Percentiles rank a stretch among this genome's conserved stretches.
Evolutionary conservation across 2,329 filamentous ascomycete genomes (phyloP).

Genomic region (Parastagonospora avenae): DNA sequence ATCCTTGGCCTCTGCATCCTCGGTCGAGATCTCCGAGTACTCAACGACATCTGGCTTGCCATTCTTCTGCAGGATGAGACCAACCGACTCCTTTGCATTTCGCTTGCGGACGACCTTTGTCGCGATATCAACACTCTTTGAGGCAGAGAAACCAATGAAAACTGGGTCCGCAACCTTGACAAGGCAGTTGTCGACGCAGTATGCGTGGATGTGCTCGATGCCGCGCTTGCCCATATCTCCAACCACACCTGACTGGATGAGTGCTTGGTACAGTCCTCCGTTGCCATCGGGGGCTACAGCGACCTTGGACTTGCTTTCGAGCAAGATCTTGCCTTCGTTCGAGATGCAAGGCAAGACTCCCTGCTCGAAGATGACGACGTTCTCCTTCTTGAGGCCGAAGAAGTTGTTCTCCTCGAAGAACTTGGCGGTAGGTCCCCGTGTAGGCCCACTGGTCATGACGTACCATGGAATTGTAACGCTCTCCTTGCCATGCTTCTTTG

Average conservation of each 20-base stretch:
- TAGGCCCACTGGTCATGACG: constrained; percentile 98
- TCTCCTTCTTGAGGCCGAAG: constrained; percentile 85
- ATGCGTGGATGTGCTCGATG: constrained; percentile 93
- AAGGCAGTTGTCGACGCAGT: constrained; percentile 99
- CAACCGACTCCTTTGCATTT: constrained; percentile 92
- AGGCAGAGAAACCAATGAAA: constrained; percentile 91
- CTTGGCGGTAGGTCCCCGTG: constrained; percentile 84
- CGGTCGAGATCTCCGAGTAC: constrained; percentile 93
- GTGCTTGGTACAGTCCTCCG: constrained; percentile 92
- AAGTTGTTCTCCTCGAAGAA: constrained; percentile 91
- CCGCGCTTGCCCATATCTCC: constrained; percentile 87
- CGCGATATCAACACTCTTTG: constrained; percentile 88
- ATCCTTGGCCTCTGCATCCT: constrained; percentile 88
- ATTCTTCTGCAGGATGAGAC: constrained; percentile 92
- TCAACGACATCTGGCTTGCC: constrained; percentile 96
- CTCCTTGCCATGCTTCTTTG: constrained; percentile 66
- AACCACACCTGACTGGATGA: constrained; percentile 79
- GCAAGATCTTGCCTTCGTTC: constrained; percentile 94
- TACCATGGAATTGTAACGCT: constrained; percentile 86
- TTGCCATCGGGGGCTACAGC: constrained; percentile 97
- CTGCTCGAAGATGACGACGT: constrained; percentile 94
- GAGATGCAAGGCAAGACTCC: constrained; percentile 96
- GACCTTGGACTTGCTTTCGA: constrained; percentile 87
- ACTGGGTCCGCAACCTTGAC: constrained; percentile 96
- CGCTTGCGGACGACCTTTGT: constrained; percentile 99